Percentiles rank a stretch among this genome's conserved stretches.
Evolutionary conservation across 2,329 filamentous ascomycete genomes (phyloP).

Genomic region (Penicillium frequentans): DNA sequence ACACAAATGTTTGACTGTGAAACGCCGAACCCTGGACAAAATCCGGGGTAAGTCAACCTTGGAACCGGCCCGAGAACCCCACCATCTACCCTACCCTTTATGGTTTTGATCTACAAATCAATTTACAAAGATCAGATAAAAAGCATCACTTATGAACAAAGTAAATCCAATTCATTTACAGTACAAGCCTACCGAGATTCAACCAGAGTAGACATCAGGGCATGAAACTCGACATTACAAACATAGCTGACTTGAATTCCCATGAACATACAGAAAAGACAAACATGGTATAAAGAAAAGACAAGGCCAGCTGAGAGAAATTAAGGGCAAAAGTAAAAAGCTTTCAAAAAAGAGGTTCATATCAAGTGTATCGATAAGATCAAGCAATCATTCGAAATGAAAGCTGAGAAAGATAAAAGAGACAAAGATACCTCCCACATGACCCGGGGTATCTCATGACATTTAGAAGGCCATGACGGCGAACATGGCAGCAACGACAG

Average conservation of each 20-base stretch:
- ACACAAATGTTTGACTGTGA: too few species aligned
- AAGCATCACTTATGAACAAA: not conserved
- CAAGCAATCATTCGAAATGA: not conserved
- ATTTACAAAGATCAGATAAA: not conserved
- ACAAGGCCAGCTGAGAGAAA: conserved; percentile 12
- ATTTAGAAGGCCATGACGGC: conserved; percentile 39
- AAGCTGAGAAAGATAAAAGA: conserved; percentile 11
- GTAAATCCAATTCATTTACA: conserved; percentile 1
- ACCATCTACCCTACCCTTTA: not conserved
- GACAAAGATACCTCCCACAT: not conserved
- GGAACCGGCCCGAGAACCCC: not conserved
- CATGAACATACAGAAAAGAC: conserved; percentile 8
- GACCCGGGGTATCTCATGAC: not conserved
- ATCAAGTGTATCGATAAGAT: conserved; percentile 8
- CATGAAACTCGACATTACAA: conserved; percentile 19
- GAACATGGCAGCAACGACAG: conserved; percentile 34
- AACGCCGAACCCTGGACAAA: too few species aligned
- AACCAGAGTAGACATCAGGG: conserved; percentile 4
- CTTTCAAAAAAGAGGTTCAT: conserved; percentile 7
- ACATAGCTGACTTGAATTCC: conserved; percentile 14
- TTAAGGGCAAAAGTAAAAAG: conserved; percentile 1
- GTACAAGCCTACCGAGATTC: not conserved
- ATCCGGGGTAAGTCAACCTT: not conserved
- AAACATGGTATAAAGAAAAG: conserved; percentile 16
- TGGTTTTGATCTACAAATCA: not conserved